phyloP scores from a whole-genome alignment of 2,329 filamentous ascomycete genomes.

The Colletotrichum musae region DNA sequence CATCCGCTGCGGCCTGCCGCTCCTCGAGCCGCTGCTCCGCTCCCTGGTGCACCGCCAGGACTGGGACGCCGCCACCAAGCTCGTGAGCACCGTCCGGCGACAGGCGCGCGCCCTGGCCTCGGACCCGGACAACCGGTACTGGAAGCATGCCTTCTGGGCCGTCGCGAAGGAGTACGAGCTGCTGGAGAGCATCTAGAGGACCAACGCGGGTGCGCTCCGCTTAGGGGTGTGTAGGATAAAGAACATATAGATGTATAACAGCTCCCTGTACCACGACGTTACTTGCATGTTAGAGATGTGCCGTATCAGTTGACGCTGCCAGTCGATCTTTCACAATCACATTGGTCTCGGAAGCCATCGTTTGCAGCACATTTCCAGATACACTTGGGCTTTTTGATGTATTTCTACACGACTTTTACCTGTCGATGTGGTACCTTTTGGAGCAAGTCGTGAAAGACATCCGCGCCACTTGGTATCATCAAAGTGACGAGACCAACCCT shows the following conservation, averaged over 20 bases:
- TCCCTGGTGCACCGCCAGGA: constrained; percentile 38
- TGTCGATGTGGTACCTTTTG: too few species aligned
- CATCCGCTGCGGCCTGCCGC: constrained; percentile 40
- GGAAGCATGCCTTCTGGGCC: constrained; percentile 67
- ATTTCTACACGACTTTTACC: too few species aligned
- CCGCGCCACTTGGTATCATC: too few species aligned
- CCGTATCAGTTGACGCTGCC: too few species aligned
- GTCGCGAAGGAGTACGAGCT: constrained; percentile 59
- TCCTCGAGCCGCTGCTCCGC: constrained; percentile 40
- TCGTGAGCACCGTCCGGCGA: constrained; percentile 50
- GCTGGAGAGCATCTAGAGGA: constrained; percentile 44
- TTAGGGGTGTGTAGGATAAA: background rate
- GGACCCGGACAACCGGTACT: constrained; percentile 51
- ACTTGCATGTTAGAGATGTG: too few species aligned
- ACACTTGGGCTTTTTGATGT: too few species aligned
- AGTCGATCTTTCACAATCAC: too few species aligned
- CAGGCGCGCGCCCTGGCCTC: constrained; percentile 30
- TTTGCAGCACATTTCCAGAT: too few species aligned
- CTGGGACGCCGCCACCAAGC: constrained; percentile 47
- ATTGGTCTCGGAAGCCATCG: too few species aligned
- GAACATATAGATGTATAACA: constrained; percentile 1
- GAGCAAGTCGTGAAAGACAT: too few species aligned
- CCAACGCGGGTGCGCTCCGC: background rate
- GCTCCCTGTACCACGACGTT: background rate
- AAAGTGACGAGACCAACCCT: too few species aligned